Conservation (phyloP, 2,329 filamentous ascomycete species). For the Thielaviopsis musarum region DNA sequence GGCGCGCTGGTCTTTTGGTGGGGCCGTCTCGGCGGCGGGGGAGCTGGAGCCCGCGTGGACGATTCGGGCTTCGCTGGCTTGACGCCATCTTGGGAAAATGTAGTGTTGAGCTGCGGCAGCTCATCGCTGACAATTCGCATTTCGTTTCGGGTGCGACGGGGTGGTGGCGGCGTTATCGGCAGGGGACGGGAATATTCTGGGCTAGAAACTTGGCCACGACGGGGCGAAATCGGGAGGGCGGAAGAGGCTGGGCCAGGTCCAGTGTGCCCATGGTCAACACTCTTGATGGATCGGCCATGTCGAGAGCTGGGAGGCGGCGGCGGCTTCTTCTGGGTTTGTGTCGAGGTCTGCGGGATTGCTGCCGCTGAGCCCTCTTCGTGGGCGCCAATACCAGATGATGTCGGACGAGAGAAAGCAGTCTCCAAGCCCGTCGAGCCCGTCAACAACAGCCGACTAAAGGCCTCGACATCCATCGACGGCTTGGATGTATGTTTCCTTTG, state of each 20-base stretch:
- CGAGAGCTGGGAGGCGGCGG: constrained; percentile 58
- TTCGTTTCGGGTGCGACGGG: constrained; percentile 29
- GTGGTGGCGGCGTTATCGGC: constrained; percentile 39
- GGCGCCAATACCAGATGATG: too few species aligned
- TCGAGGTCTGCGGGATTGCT: neutral
- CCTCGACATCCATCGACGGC: constrained; percentile 44
- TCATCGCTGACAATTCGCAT: constrained; percentile 38
- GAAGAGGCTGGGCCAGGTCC: too few species aligned
- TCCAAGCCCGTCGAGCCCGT: constrained; percentile 43
- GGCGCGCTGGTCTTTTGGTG: constrained; percentile 7
- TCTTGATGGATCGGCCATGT: constrained; percentile 57
- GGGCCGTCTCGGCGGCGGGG: constrained; percentile 5
- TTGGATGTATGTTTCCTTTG: neutral
- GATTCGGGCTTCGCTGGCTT: constrained; percentile 24
- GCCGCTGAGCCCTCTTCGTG: too few species aligned
- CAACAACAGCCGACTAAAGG: constrained; percentile 59
- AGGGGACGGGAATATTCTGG: neutral
- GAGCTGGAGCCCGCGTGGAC: constrained; percentile 16
- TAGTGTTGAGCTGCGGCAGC: constrained; percentile 26
- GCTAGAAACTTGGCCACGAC: neutral
- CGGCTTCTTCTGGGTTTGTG: constrained; percentile 38
- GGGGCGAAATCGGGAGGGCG: constrained; percentile 15
- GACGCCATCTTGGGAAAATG: constrained; percentile 4
- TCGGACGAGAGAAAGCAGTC: constrained; percentile 1
- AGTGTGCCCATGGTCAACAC: constrained; percentile 25